Conservation (phyloP, 2,329 filamentous ascomycete species). For the Aspergillus brunneoviolaceus region DNA sequence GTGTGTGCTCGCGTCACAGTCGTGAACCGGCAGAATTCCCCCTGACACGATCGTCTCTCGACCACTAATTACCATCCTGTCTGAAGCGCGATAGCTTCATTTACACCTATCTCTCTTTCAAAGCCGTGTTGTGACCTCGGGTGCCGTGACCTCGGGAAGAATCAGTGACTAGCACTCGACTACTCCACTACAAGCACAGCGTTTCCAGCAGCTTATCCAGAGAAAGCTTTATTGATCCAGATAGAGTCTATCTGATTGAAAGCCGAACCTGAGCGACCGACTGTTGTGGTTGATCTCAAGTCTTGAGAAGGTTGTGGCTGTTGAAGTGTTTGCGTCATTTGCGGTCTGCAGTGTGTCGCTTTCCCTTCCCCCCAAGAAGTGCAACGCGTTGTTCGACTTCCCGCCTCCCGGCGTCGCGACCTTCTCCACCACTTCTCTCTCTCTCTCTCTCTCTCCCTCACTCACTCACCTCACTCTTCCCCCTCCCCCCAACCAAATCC, state of each 20-base stretch:
- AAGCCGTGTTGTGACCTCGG: not conserved
- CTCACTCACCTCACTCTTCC: constrained; percentile 22
- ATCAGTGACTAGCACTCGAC: not conserved
- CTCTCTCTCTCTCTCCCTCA: constrained; percentile 26
- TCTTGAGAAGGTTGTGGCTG: constrained; percentile 10
- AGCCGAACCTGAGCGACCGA: not conserved
- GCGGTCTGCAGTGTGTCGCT: constrained; percentile 17
- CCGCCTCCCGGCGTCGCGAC: constrained; percentile 30
- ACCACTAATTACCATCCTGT: not conserved
- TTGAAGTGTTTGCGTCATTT: constrained; percentile 26
- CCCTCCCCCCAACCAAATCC: constrained; percentile 26
- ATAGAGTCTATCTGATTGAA: not conserved
- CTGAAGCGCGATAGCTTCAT: not conserved
- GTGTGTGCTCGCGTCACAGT: not conserved
- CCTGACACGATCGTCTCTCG: not conserved
- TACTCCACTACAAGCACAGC: not conserved
- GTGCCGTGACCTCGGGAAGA: not conserved
- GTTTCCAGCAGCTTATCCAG: not conserved
- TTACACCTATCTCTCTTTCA: not conserved
- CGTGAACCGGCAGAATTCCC: not conserved
- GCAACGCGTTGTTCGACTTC: constrained; percentile 31
- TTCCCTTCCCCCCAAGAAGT: constrained; percentile 18
- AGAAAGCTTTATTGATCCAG: not conserved
- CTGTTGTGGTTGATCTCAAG: constrained; percentile 3
- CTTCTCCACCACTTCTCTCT: constrained; percentile 27